Conservation (phyloP, 2,329 filamentous ascomycete species). For the Plectosphaerella sp. region DNA sequence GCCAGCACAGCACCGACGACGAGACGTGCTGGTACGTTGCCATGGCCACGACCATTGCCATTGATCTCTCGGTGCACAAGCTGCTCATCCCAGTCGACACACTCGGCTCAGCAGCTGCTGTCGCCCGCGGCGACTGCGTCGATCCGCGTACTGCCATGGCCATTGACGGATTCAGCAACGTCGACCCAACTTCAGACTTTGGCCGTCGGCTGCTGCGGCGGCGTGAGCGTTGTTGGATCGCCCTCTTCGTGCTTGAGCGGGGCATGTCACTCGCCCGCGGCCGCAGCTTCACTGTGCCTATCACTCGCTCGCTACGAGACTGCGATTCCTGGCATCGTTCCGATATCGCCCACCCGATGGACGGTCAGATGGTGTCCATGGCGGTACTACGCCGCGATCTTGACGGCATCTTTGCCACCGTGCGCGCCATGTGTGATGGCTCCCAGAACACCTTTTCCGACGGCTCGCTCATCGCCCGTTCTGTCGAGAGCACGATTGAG, state of each 20-base stretch:
- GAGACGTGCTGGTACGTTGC: conserved; percentile 69
- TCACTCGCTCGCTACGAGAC: conserved; percentile 60
- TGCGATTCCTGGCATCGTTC: conserved; percentile 68
- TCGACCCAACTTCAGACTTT: conserved; percentile 56
- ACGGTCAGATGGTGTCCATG: conserved; percentile 69
- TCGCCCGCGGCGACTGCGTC: conserved; percentile 60
- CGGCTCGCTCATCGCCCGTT: conserved; percentile 49
- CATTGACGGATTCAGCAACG: conserved; percentile 62
- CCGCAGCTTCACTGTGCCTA: conserved; percentile 62
- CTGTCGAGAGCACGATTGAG: conserved; percentile 58
- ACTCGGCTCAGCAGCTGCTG: conserved; percentile 38
- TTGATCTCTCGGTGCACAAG: conserved; percentile 68
- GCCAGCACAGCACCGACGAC: conserved; percentile 64
- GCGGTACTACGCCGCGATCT: conserved; percentile 64
- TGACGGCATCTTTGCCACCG: conserved; percentile 51
- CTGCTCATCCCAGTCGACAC: conserved; percentile 52
- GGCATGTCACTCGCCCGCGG: conserved; percentile 69
- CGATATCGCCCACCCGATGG: conserved; percentile 58
- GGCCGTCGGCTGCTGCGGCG: conserved; percentile 59
- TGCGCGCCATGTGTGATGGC: conserved; percentile 56
- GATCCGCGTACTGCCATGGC: conserved; percentile 60
- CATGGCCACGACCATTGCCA: conserved; percentile 63
- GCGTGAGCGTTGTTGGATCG: conserved; percentile 66
- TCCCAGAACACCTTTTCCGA: conserved; percentile 43
- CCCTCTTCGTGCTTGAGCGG: conserved; percentile 67